Conservation (phyloP, 805 yeast species). For the Saccharomycopsis lassenensis region DNA sequence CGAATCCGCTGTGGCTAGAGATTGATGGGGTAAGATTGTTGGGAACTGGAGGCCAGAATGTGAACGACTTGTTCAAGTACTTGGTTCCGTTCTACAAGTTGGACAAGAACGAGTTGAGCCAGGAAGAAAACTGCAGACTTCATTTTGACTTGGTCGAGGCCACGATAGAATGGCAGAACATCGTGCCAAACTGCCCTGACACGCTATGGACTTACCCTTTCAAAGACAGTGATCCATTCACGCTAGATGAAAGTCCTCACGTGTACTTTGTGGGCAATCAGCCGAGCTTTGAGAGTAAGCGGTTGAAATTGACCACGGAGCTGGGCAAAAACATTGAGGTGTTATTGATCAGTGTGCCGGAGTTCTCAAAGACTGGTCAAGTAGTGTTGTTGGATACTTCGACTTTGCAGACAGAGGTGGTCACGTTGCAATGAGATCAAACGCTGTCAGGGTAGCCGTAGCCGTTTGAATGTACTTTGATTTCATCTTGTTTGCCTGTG, state of each 20-base stretch:
- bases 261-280: conserved; percentile 85
- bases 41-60: conserved; percentile 79
- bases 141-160: conserved; percentile 50
- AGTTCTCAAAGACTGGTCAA: conserved; percentile 54
- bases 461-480: too few species aligned
- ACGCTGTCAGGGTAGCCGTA: too few species aligned
- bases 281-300: conserved; percentile 41
- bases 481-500: too few species aligned
- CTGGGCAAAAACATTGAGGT: conserved; percentile 23
- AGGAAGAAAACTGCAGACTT: conserved; percentile 19
- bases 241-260: conserved; percentile 71
- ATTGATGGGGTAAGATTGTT: conserved; percentile 45
- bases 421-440: conserved; percentile 23
- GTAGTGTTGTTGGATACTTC: conserved; percentile 49
- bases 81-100: conserved; percentile 31
- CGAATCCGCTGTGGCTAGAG: conserved; percentile 71
- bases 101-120: conserved; percentile 15
- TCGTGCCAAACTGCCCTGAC: conserved; percentile 93
- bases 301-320: conserved; percentile 25
- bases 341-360: conserved; percentile 58
- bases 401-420: conserved; percentile 42
- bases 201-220: conserved; percentile 87
- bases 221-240: conserved; percentile 67
- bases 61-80: conserved; percentile 68
- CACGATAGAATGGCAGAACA: conserved; percentile 72